Evolutionary conservation across 1,284 basidiomycete genomes (phyloP), one percentile per base, ranked within the genome.

Genomic region (Melanopsichium pennsylvanicum): DNA sequence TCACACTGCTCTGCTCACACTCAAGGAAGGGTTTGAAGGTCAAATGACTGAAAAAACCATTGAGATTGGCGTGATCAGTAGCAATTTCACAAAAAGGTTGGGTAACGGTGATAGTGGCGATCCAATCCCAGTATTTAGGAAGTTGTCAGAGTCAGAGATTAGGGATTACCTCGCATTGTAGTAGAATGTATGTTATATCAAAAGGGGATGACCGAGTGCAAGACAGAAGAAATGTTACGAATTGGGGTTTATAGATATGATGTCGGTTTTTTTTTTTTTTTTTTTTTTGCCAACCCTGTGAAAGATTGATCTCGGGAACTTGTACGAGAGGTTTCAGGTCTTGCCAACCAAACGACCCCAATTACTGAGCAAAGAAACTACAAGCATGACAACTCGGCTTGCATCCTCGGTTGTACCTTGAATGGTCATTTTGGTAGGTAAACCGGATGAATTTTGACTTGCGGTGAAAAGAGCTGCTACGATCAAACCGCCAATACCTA

Each of bases 11-110:
- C 87, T 99, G 33, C 84, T 99, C 69, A 99, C 96, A 18, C 85
- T 98, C 68, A 98, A 99, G 83, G 96, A 98, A 84, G 95, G 95
- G 9, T 97, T 97, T 75, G 96, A 99, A 83, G 96, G 96, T 12
- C 91, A 97, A 81, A 97, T 99, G 94, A 97, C 95, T 18, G 95
- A 97, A 84, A 95, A 97, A 85, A 99, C 96, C 29, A 96, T 99
- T 78, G 96, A 99, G 83, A 94, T 99, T 58, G 96, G 96, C 39
- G 89, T 99, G 40, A 87, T 98, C 60, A 72, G 70, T 27, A n/a
- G n/a, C 92, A 56, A 4, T 70, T 58, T 16, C 45, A 56, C 34
- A 12, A 50, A 60, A 25, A 55, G 59, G 15, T 57, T 70, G 33
- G 70, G 64, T 2, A 63, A 57, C 23, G 59, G 40, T 2, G 70